A percentile compares a stretch with the other conserved stretches of the same genome.
Conservation (phyloP, 306 rosid species). For the Prunus salicina region DNA sequence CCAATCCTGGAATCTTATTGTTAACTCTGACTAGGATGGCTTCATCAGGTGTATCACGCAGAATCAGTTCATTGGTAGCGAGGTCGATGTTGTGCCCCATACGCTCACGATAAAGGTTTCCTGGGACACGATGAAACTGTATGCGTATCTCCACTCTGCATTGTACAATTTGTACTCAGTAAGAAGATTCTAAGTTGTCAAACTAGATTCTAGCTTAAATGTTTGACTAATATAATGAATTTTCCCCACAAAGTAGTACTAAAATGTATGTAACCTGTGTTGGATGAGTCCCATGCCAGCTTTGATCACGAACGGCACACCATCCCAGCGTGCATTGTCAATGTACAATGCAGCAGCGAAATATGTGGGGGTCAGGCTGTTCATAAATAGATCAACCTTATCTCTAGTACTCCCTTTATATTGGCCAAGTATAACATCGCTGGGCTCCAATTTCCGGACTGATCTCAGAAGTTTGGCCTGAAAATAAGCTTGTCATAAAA, state of each 20-base stretch:
- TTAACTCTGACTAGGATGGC: constrained; percentile 82
- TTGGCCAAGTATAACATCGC: constrained; percentile 83
- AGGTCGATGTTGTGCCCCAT: constrained; percentile 61
- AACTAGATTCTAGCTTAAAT: background rate
- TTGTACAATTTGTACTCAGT: constrained; percentile 10
- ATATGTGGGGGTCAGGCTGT: constrained; percentile 80
- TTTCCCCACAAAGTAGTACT: background rate
- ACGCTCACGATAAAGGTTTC: constrained; percentile 60
- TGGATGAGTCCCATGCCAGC: constrained; percentile 86
- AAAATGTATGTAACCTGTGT: constrained; percentile 59
- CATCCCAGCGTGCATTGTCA: constrained; percentile 97
- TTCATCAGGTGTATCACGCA: constrained; percentile 82
- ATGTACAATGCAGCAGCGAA: constrained; percentile 77
- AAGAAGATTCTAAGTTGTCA: constrained; percentile 9
- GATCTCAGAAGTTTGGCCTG: constrained; percentile 92
- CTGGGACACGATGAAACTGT: constrained; percentile 77
- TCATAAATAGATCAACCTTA: constrained; percentile 41
- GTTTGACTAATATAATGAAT: background rate
- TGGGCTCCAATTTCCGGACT: constrained; percentile 69
- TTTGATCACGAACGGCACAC: constrained; percentile 89
- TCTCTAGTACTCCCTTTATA: constrained; percentile 60
- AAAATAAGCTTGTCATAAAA: constrained; percentile 34
- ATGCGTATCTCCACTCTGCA: constrained; percentile 96
- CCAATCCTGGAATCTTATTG: constrained; percentile 93
- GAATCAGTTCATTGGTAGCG: constrained; percentile 82